Conservation (phyloP, 179 eudicot species). For the Spergularia azorica region DNA sequence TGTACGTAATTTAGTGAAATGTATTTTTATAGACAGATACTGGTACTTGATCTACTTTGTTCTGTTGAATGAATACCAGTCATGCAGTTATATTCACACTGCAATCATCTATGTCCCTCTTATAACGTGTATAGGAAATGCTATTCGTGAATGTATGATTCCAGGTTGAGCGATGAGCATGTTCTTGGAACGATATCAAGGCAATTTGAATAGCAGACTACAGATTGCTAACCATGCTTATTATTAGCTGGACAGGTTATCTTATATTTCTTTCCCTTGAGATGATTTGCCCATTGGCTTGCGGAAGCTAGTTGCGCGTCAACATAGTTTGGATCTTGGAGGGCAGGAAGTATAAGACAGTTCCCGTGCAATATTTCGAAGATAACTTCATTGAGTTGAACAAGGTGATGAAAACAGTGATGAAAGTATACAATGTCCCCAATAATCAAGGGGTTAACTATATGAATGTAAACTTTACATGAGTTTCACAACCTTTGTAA, state of each 20-base stretch:
- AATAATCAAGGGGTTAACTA: conserved; percentile 12
- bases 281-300: no score
- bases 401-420: conserved; percentile 1
- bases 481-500: conserved; percentile 1
- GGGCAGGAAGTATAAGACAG: no score
- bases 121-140: background rate
- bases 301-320: no score
- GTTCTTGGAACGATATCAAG: no score
- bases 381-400: conserved; percentile 5
- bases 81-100: background rate
- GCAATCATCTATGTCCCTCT: background rate
- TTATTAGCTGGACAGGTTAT: no score
- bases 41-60: background rate
- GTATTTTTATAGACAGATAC: background rate
- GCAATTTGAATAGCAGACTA: no score
- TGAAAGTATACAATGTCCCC: background rate
- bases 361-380: background rate
- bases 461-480: conserved; percentile 8
- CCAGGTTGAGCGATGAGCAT: no score
- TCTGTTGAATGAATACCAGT: background rate
- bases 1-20: background rate
- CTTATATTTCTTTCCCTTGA: no score
- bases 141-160: no score
- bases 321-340: no score
- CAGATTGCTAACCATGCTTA: no score